These are phyloP conservation scores for Phytopythium kandeliae DNA, from an alignment of 352 stramenopile species.

Conservation along the genomic window DNA sequence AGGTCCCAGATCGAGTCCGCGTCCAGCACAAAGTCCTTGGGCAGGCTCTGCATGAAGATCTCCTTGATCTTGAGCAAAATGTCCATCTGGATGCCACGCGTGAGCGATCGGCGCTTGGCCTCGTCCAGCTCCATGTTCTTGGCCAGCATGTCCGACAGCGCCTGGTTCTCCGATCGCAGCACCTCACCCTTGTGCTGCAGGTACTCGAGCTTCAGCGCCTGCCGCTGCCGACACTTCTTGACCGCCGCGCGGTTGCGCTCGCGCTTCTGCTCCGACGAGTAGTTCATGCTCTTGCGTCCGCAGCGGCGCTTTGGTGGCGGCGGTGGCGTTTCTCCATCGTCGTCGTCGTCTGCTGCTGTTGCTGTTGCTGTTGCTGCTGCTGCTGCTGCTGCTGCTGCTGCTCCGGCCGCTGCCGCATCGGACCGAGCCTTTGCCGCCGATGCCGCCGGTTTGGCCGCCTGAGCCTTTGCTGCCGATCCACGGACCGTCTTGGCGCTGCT, in stretches of 20 bases:
- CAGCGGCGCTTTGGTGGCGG: slow-evolving; percentile 56
- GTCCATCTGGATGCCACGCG: slow-evolving; percentile 82
- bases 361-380: neutral
- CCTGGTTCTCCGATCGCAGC: slow-evolving; percentile 58
- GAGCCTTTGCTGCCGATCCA: neutral
- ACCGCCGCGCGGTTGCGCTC: slow-evolving; percentile 80
- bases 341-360: neutral
- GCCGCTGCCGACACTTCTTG: slow-evolving; percentile 78
- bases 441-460: neutral
- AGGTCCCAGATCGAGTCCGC: slow-evolving; percentile 82
- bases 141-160: slow-evolving; percentile 68
- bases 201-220: slow-evolving; percentile 79
- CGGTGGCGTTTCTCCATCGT: neutral
- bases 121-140: slow-evolving; percentile 60
- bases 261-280: slow-evolving; percentile 77
- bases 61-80: slow-evolving; percentile 86
- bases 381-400: neutral
- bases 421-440: no score
- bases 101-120: slow-evolving; percentile 53
- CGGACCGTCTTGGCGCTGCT: neutral
- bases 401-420: neutral
- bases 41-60: slow-evolving; percentile 81
- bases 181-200: slow-evolving; percentile 67
- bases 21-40: slow-evolving; percentile 82
- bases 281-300: slow-evolving; percentile 85